Conservation (phyloP, 129 eudicot genomes). For the Flaveria sonorensis region DNA sequence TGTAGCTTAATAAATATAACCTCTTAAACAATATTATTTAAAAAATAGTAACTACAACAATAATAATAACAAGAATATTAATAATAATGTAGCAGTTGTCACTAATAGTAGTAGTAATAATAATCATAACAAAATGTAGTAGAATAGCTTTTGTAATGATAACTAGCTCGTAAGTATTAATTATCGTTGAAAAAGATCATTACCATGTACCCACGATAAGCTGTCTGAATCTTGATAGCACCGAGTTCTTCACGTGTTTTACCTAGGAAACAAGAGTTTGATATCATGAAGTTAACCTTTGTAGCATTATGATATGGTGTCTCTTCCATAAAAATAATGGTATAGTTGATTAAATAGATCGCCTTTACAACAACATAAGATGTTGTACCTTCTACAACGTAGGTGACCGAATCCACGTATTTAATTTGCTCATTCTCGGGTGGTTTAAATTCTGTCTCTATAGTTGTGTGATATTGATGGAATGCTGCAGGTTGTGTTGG, state of each 20-base stretch:
- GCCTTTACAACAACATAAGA: not conserved
- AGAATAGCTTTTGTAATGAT: no score
- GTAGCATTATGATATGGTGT: conserved; percentile 40
- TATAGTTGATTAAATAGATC: conserved; percentile 37
- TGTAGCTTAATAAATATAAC: no score
- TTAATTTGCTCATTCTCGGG: conserved; percentile 51
- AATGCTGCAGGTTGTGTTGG: conserved; percentile 36
- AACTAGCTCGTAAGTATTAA: not conserved
- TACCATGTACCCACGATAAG: conserved; percentile 65
- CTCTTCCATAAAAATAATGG: conserved; percentile 43
- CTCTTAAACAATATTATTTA: no score
- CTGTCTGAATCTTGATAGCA: conserved; percentile 60
- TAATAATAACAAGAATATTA: no score
- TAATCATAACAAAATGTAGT: no score
- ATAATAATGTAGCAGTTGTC: no score
- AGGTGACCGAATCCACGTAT: conserved; percentile 47
- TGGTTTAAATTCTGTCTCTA: conserved; percentile 34
- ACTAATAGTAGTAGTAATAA: no score
- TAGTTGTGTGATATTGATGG: conserved; percentile 29
- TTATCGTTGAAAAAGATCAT: not conserved
- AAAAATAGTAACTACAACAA: no score
- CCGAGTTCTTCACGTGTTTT: conserved; percentile 55
- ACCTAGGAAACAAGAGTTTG: conserved; percentile 35
- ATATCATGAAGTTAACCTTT: conserved; percentile 44
- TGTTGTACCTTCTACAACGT: conserved; percentile 34